Evolutionary conservation across 2,329 filamentous ascomycete species (phyloP).

Genomic region (Fusarium chuoi): DNA sequence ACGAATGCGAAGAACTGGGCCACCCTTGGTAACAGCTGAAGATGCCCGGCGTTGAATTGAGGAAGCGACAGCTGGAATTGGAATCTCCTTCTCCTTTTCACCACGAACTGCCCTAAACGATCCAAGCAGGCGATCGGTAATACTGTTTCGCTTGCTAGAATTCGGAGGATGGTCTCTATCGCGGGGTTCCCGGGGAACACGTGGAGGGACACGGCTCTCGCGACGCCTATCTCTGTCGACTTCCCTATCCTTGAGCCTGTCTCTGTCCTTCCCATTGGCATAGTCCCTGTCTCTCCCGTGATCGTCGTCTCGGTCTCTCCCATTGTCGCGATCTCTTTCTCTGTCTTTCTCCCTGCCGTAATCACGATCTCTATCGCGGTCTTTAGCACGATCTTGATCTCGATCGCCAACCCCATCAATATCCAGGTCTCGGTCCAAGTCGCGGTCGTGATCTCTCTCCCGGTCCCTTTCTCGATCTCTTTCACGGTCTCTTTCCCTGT

Average conservation of each 20-base stretch:
- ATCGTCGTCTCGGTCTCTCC: constrained; percentile 26
- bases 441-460: neutral
- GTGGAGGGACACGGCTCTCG: constrained; percentile 33
- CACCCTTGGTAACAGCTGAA: constrained; percentile 46
- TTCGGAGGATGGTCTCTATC: constrained; percentile 35
- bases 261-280: constrained; percentile 8
- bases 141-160: constrained; percentile 53
- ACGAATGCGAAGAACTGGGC: constrained; percentile 52
- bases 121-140: constrained; percentile 53
- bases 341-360: constrained; percentile 13
- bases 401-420: constrained; percentile 11
- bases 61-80: constrained; percentile 28
- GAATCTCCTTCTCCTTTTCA: constrained; percentile 41
- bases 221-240: constrained; percentile 41
- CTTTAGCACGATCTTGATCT: constrained; percentile 7
- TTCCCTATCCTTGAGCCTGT: constrained; percentile 22
- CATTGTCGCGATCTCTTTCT: constrained; percentile 11
- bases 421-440: constrained; percentile 13
- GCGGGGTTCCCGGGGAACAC: constrained; percentile 27
- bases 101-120: constrained; percentile 48
- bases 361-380: constrained; percentile 2
- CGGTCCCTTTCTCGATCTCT: neutral
- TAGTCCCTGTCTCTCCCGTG: constrained; percentile 14
- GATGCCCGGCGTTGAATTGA: constrained; percentile 48
- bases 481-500: neutral